Evolutionary conservation across 352 stramenopile genomes (phyloP).

Genomic region (Phytopythium sindhum): DNA sequence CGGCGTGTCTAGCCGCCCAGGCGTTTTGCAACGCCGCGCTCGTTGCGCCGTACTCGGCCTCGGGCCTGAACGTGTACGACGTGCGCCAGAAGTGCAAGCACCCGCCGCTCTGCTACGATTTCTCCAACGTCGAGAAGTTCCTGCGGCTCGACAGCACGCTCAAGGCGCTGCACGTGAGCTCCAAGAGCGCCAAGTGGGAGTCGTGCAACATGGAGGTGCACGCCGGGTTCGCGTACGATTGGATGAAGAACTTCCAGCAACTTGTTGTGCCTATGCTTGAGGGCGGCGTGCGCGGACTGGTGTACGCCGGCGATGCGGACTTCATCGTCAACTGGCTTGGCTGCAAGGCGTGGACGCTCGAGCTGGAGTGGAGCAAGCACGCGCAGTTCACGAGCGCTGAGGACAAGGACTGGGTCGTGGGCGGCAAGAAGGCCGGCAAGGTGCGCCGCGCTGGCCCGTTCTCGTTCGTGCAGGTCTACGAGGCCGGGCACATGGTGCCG

Average conservation of each 20-base stretch:
- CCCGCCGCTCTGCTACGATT: constrained; percentile 94
- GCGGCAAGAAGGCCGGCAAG: constrained; percentile 59
- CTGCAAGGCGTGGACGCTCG: constrained; percentile 95
- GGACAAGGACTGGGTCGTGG: constrained; percentile 60
- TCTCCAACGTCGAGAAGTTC: constrained; percentile 90
- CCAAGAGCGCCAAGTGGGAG: constrained; percentile 85
- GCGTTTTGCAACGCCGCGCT: constrained; percentile 88
- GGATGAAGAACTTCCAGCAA: constrained; percentile 96
- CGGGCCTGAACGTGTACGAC: constrained; percentile 84
- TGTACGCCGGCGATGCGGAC: constrained; percentile 97
- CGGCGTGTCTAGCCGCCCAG: constrained; percentile 82
- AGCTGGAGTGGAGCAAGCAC: constrained; percentile 89
- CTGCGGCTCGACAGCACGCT: constrained; percentile 78
- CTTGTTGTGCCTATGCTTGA: constrained; percentile 91
- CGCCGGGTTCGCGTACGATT: constrained; percentile 91
- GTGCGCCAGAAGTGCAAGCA: constrained; percentile 91
- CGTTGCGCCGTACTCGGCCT: constrained; percentile 45
- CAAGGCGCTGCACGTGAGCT: constrained; percentile 82
- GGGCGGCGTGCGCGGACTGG: constrained; percentile 86
- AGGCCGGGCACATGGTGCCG: constrained; percentile 96
- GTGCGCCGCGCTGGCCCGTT: constrained; percentile 65
- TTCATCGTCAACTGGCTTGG: constrained; percentile 98
- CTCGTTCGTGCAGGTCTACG: constrained; percentile 94
- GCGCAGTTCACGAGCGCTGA: constrained; percentile 41
- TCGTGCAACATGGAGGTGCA: constrained; percentile 96